phyloP scores from a whole-genome alignment of 164 flowering plant species.

The Chimonanthus salicifolius region DNA sequence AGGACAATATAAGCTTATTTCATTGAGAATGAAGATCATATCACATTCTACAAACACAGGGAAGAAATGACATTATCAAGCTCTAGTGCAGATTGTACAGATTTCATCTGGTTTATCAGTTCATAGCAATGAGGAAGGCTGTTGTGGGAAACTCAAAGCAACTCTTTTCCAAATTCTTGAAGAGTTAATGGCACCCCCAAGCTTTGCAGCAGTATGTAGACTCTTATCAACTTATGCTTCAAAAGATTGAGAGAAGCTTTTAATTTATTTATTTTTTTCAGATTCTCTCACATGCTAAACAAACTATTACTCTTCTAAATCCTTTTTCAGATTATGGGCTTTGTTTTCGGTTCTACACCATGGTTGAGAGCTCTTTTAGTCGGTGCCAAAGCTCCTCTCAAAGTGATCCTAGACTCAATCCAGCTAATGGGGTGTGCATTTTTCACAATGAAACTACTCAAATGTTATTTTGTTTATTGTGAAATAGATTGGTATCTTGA shows the following conservation, averaged over 20 bases:
- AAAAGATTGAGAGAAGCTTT: not conserved
- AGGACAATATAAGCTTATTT: not conserved
- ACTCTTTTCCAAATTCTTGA: conserved; percentile 43
- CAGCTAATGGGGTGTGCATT: conserved; percentile 64
- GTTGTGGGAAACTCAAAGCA: conserved; percentile 28
- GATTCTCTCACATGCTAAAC: not conserved
- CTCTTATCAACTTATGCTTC: not conserved
- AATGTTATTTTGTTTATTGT: not conserved
- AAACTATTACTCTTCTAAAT: not conserved
- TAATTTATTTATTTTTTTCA: not conserved
- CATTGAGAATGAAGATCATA: not conserved
- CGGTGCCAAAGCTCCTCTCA: conserved; percentile 69
- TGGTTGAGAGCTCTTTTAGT: conserved; percentile 65
- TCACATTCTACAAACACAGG: not conserved
- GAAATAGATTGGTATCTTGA: not conserved
- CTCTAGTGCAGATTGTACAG: conserved; percentile 11
- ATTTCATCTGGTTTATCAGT: not conserved
- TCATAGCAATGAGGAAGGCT: conserved; percentile 6
- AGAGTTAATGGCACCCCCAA: conserved; percentile 83
- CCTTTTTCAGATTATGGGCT: conserved; percentile 47
- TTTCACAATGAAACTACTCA: not conserved
- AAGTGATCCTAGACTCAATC: conserved; percentile 69
- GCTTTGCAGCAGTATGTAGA: conserved; percentile 63
- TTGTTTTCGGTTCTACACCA: conserved; percentile 58
- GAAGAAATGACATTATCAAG: not conserved